Evolutionary conservation across 164 flowering plant species (phyloP), one percentile per base, ranked within the genome.

Genomic region (Annona squamosa): DNA sequence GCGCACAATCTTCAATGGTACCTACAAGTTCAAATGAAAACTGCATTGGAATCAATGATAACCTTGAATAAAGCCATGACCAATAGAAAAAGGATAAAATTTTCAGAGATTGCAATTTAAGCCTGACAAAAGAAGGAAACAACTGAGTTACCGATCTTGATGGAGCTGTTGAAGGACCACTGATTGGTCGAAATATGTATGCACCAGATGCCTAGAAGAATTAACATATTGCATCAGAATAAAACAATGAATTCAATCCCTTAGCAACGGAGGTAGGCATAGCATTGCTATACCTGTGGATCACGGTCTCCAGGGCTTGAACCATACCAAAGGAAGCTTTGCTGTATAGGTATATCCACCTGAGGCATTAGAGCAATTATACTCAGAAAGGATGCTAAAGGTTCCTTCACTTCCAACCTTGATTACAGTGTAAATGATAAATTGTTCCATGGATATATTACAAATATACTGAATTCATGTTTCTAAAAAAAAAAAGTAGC

Each of bases 341-440:
- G 98, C 52, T 90, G 92, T 61, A 94, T 41, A 1, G 98, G 92
- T 71, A 89, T 48, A 80, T 89, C 90, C 67, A 89, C 89, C 98
- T 93, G 78, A 66, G 46, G 67, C 56, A 78, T 66, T 66, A 5
- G 16, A 43, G 16, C 45, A 42, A 46, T 66, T 37, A 66, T 16
- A 10, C 59, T 52, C 37, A 26, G 37, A 26, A 26, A 26, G 37
- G 37, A 26, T 26, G 37, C 37, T 26, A 26, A 26, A 1, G 37
- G 37, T 26, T 26, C 37, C 37, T 26, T 26, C 37, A 26, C 37
- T 26, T 26, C 37, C 37, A 26, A 26, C 37, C 37, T 26, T 26
- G 37, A 26, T 26, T 26, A 26, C 37, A 26, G 37, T 26, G 37
- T 26, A 26, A 26, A 26, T 26, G 37, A 26, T 26, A 26, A 26